Evolutionary conservation across 129 eudicot genomes (phyloP).

Genomic region (Logfia minima): DNA sequence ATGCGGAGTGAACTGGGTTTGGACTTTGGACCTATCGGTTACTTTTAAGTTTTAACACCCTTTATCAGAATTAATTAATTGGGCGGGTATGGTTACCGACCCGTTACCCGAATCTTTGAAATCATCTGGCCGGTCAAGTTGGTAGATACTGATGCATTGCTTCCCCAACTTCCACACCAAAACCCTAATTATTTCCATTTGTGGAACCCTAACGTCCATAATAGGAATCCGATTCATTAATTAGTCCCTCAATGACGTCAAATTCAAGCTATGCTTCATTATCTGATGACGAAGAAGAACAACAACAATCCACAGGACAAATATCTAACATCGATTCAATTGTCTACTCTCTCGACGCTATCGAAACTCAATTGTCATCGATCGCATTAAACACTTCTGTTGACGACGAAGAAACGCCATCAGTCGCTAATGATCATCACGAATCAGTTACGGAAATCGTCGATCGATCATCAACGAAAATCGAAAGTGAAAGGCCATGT

Average conservation of each 20-base stretch:
- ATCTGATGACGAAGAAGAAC: conserved; percentile 33
- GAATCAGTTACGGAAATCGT: conserved; percentile 35
- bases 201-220: conserved; percentile 20
- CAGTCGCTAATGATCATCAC: conserved; percentile 17
- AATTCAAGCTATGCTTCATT: conserved; percentile 51
- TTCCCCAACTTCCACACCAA: background rate
- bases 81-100: background rate
- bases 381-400: conserved; percentile 41
- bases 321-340: conserved; percentile 51
- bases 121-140: background rate
- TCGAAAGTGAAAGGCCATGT: conserved; percentile 34
- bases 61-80: too few relatives aligned
- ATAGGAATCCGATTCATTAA: background rate
- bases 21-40: too few relatives aligned
- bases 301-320: conserved; percentile 31
- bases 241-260: conserved; percentile 38
- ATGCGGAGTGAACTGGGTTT: too few relatives aligned
- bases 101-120: background rate
- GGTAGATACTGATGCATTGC: background rate
- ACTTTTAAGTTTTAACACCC: background rate
- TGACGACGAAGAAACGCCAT: conserved; percentile 21
- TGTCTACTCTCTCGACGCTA: conserved; percentile 58
- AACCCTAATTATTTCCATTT: conserved; percentile 14
- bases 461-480: conserved; percentile 34
- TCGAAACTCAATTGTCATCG: conserved; percentile 62